Percentiles rank a stretch among this genome's conserved stretches.
Evolutionary conservation across 805 yeast genomes (phyloP).

Genomic region (Henningerozyma blattae): DNA sequence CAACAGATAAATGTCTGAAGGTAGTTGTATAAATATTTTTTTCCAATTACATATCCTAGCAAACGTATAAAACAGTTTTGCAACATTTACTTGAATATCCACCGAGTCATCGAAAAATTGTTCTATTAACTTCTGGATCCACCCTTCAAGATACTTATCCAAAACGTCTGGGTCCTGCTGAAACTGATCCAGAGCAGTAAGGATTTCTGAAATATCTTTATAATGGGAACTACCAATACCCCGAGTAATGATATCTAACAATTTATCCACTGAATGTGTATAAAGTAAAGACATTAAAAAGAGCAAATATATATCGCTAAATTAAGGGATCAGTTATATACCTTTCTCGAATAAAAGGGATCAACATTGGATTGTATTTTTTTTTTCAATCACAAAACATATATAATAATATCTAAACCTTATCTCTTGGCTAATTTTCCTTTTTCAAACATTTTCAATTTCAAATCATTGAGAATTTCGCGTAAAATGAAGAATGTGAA

Average conservation of each 20-base stretch:
- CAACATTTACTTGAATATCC: background rate
- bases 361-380: background rate
- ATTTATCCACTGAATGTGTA: background rate
- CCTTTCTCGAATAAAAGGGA: background rate
- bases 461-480: too few species aligned
- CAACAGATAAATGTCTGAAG: slow-evolving; percentile 45
- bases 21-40: slow-evolving; percentile 42
- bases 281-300: background rate
- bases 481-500: too few species aligned
- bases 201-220: background rate
- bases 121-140: background rate
- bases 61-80: slow-evolving; percentile 16
- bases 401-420: too few species aligned
- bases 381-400: background rate
- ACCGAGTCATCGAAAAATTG: background rate
- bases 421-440: too few species aligned
- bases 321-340: too few species aligned
- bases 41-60: slow-evolving; percentile 59
- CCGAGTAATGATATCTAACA: background rate
- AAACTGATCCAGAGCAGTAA: background rate
- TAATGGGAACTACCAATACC: background rate
- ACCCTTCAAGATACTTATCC: background rate
- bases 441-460: too few species aligned
- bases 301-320: too few species aligned
- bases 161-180: background rate